These are phyloP conservation scores for Sporothrix luriei DNA, from an alignment of 2,329 filamentous ascomycete genomes.

Conservation along the genomic window DNA sequence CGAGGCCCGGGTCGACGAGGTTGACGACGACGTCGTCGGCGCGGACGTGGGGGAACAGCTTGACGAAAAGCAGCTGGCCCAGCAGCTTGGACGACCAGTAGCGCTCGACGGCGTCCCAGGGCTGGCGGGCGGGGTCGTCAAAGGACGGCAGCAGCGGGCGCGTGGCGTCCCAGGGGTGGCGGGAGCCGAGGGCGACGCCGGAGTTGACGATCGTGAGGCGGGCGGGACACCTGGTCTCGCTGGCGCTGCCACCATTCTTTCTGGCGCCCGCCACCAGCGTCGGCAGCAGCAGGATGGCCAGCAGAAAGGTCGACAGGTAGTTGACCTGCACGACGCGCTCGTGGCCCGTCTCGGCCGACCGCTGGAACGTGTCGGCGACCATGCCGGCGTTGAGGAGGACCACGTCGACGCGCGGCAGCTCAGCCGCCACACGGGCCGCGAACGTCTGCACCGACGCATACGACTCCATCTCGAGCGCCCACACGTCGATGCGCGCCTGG, in stretches of 20 bases:
- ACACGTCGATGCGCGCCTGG: conserved; percentile 40
- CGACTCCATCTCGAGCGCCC: conserved; percentile 47
- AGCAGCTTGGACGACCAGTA: conserved; percentile 32
- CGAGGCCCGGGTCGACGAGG: conserved; percentile 14
- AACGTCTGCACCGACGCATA: conserved; percentile 44
- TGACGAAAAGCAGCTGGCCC: conserved; percentile 27
- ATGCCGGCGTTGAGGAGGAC: conserved; percentile 31
- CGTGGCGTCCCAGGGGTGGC: conserved; percentile 33
- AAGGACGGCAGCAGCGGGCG: conserved; percentile 34
- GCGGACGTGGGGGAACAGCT: conserved; percentile 9
- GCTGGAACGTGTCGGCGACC: not conserved
- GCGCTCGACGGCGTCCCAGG: conserved; percentile 24
- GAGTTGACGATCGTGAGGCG: conserved; percentile 40
- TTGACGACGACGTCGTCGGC: conserved; percentile 29
- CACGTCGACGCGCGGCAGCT: conserved; percentile 23
- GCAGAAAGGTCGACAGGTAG: conserved; percentile 41
- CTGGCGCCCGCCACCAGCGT: too few relatives aligned
- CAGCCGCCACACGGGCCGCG: conserved; percentile 31
- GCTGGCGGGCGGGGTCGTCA: not conserved
- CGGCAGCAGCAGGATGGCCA: conserved; percentile 41
- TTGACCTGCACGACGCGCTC: conserved; percentile 44
- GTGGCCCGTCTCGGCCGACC: conserved; percentile 38
- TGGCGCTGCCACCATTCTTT: too few relatives aligned
- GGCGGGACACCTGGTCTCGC: too few relatives aligned
- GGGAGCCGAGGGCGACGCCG: conserved; percentile 36